Conservation (phyloP, 2,329 filamentous ascomycete genomes). For the Bimuria novae-zelandiae region DNA sequence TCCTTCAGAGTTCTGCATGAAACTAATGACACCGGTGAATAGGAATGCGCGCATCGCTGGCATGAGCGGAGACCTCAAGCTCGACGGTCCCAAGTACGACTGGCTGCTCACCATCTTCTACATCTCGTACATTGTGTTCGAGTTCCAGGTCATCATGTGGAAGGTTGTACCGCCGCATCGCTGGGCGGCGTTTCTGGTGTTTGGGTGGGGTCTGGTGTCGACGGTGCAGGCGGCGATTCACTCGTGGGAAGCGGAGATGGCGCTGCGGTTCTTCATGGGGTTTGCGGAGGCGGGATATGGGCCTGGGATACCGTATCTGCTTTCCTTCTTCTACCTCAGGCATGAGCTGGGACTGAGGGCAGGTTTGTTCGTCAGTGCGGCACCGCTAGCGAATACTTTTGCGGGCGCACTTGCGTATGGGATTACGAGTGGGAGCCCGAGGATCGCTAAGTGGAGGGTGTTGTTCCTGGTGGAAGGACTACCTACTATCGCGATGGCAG, state of each 20-base stretch:
- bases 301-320: slow-evolving; percentile 54
- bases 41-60: slow-evolving; percentile 50
- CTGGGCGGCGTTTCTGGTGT: slow-evolving; percentile 43
- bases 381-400: slow-evolving; percentile 78
- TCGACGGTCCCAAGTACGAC: slow-evolving; percentile 33
- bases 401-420: slow-evolving; percentile 63
- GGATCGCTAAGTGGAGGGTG: slow-evolving; percentile 65
- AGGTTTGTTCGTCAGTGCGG: slow-evolving; percentile 58
- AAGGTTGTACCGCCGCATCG: slow-evolving; percentile 43
- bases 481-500: slow-evolving; percentile 49
- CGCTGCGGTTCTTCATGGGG: slow-evolving; percentile 43
- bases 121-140: slow-evolving; percentile 46
- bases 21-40: no score
- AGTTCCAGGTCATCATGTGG: slow-evolving; percentile 45
- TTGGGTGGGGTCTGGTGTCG: slow-evolving; percentile 42
- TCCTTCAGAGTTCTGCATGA: no score
- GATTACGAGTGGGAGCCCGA: slow-evolving; percentile 63
- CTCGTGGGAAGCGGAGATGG: slow-evolving; percentile 41
- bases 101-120: slow-evolving; percentile 48
- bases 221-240: slow-evolving; percentile 37
- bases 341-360: slow-evolving; percentile 61
- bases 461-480: slow-evolving; percentile 55
- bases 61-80: slow-evolving; percentile 40
- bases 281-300: slow-evolving; percentile 51
- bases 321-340: slow-evolving; percentile 64